Evolutionary conservation across 2,329 filamentous ascomycete species (phyloP).

Genomic region (Lasiodiplodia theobromae): DNA sequence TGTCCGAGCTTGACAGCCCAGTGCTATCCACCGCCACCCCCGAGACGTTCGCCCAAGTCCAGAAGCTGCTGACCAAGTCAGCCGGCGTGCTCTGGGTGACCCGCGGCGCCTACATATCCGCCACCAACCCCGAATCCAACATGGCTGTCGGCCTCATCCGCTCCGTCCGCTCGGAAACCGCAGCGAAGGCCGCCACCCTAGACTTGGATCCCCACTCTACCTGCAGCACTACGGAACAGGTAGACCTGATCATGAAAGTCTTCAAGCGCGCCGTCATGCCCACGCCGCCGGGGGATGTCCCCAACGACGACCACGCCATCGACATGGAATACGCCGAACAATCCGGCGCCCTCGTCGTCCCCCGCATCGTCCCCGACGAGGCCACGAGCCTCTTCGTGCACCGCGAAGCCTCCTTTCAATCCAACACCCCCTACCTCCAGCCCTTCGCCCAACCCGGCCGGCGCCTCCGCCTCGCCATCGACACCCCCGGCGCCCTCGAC

Average conservation of each 20-base stretch:
- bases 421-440: conserved; percentile 19
- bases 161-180: conserved; percentile 25
- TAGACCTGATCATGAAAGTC: conserved; percentile 14
- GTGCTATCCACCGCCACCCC: conserved; percentile 8
- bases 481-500: conserved; percentile 22
- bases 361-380: conserved; percentile 20
- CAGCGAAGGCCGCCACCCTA: conserved; percentile 14
- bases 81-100: conserved; percentile 27
- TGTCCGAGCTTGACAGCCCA: conserved; percentile 4
- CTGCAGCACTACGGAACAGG: background rate
- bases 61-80: conserved; percentile 16
- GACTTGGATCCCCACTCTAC: conserved; percentile 23
- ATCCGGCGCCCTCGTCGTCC: conserved; percentile 15
- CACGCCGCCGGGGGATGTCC: background rate
- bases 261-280: conserved; percentile 14
- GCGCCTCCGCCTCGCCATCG: conserved; percentile 16
- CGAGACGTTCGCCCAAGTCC: conserved; percentile 4
- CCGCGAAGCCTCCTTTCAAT: background rate
- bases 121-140: conserved; percentile 18
- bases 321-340: conserved; percentile 29
- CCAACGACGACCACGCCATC: background rate
- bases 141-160: conserved; percentile 24
- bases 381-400: conserved; percentile 20
- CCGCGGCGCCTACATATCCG: conserved; percentile 10
- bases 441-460: conserved; percentile 11